These are phyloP conservation scores for Nicotiana tabacum DNA, from an alignment of 257 asterid species.

Conservation along the genomic window DNA sequence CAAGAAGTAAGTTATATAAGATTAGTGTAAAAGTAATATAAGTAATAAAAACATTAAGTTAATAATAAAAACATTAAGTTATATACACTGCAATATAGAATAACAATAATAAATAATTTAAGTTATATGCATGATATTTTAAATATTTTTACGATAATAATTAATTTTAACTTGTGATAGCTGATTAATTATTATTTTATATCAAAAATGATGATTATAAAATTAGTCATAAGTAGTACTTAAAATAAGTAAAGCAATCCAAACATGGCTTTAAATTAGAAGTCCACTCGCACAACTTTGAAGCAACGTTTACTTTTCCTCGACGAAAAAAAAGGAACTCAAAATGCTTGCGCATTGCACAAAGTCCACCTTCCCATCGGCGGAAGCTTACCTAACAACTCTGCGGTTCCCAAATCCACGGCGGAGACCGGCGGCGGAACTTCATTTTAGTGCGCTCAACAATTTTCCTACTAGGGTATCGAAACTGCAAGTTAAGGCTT, in stretches of 20 bases:
- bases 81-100: too few relatives aligned
- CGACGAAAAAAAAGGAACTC: neutral
- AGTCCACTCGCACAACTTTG: neutral
- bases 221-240: too few relatives aligned
- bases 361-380: constrained; percentile 10
- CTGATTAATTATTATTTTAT: too few relatives aligned
- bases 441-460: constrained; percentile 13
- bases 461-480: neutral
- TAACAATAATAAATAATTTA: too few relatives aligned
- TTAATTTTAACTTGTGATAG: too few relatives aligned
- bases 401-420: neutral
- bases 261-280: neutral
- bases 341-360: constrained; percentile 13
- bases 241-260: neutral
- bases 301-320: neutral
- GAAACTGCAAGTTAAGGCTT: constrained; percentile 21
- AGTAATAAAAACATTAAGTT: too few relatives aligned
- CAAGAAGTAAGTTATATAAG: too few relatives aligned
- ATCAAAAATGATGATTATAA: too few relatives aligned
- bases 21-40: too few relatives aligned
- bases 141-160: too few relatives aligned
- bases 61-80: too few relatives aligned
- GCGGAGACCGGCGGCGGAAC: neutral
- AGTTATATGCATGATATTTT: too few relatives aligned
- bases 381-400: constrained; percentile 4